These are phyloP conservation scores for Eragrostis nindensis DNA, from an alignment of 176 grass and related monocot species.

Conservation along the genomic window DNA sequence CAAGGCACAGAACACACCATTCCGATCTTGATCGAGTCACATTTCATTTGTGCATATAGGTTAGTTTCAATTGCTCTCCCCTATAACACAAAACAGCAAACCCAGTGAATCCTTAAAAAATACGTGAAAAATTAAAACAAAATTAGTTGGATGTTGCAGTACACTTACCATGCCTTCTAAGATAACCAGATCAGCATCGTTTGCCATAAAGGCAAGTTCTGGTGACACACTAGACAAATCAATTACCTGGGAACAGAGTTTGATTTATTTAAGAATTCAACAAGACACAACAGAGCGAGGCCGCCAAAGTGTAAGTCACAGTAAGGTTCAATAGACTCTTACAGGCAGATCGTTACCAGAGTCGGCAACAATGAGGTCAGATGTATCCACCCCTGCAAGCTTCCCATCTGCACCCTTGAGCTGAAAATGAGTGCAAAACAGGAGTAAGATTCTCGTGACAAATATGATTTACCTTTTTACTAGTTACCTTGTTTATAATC, in stretches of 20 bases:
- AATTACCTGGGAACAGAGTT: constrained; percentile 68
- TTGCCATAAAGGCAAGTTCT: constrained; percentile 80
- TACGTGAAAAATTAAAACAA: not conserved
- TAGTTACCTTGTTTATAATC: constrained; percentile 81
- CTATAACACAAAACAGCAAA: constrained; percentile 47
- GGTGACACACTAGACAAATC: constrained; percentile 85
- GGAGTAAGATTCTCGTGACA: constrained; percentile 18
- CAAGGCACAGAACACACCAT: constrained; percentile 55
- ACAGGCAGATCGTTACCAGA: constrained; percentile 97
- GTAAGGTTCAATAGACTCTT: constrained; percentile 43
- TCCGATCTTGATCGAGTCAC: constrained; percentile 96
- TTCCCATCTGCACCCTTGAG: constrained; percentile 91
- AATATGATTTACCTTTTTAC: not conserved
- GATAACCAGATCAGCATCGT: constrained; percentile 80
- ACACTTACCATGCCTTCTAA: constrained; percentile 94
- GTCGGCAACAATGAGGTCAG: constrained; percentile 82
- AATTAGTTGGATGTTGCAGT: not conserved
- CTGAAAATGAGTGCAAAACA: constrained; percentile 50
- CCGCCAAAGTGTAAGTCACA: not conserved
- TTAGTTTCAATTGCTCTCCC: constrained; percentile 97
- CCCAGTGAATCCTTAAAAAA: not conserved
- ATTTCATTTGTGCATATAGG: constrained; percentile 90
- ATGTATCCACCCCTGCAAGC: constrained; percentile 83
- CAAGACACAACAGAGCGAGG: not conserved
- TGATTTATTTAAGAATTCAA: constrained; percentile 15